Evolutionary conservation across 2,329 filamentous ascomycete genomes (phyloP).

Genomic region (Penicillium sp.): DNA sequence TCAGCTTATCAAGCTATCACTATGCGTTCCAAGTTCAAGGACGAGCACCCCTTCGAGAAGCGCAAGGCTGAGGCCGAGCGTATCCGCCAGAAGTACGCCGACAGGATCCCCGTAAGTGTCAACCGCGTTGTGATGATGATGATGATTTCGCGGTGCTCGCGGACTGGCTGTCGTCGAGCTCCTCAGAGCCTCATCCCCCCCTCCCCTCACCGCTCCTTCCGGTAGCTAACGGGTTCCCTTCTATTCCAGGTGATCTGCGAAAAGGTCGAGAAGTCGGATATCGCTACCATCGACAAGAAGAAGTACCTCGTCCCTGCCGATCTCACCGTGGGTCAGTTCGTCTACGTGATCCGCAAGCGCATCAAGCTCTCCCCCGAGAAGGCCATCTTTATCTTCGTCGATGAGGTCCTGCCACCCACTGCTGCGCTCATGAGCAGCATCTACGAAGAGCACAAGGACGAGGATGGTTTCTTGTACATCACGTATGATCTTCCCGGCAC

Average conservation of each 20-base stretch:
- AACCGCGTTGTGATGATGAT: background rate
- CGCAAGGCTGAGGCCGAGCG: conserved; percentile 99
- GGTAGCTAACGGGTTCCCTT: conserved; percentile 33
- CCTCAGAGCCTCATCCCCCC: conserved; percentile 1
- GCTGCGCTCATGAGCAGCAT: conserved; percentile 99
- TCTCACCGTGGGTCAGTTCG: conserved; percentile 97
- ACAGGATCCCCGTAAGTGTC: conserved; percentile 90
- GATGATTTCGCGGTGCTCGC: conserved; percentile 11
- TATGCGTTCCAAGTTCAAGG: conserved; percentile 99
- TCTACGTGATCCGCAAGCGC: conserved; percentile 99
- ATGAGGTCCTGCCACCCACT: conserved; percentile 94
- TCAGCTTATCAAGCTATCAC: conserved; percentile 43
- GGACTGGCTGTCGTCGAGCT: conserved; percentile 5
- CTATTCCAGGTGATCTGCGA: conserved; percentile 88
- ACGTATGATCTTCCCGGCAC: conserved; percentile 65
- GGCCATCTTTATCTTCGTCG: conserved; percentile 99
- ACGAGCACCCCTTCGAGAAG: conserved; percentile 99
- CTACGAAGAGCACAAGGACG: conserved; percentile 97
- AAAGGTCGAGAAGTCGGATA: conserved; percentile 99
- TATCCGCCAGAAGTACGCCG: conserved; percentile 98
- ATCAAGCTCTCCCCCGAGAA: conserved; percentile 99
- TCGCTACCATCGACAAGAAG: conserved; percentile 99
- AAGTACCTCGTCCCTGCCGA: conserved; percentile 98
- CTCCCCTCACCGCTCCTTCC: conserved; percentile 42
- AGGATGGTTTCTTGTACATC: conserved; percentile 94